phyloP scores from a whole-genome alignment of 306 rosid genomes.

The Quercus glauca region DNA sequence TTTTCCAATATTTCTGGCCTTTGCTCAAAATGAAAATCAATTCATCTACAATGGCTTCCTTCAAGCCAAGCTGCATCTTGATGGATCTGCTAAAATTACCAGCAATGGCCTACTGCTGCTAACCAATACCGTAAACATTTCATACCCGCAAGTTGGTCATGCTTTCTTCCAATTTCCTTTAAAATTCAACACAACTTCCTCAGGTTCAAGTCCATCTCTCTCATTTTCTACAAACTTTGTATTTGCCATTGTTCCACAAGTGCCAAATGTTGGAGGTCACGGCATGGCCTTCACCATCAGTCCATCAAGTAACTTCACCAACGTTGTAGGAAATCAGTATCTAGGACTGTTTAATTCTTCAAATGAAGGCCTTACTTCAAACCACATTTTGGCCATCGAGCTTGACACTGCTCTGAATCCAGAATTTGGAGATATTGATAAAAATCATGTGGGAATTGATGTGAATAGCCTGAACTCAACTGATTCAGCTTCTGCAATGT shows the following conservation, averaged over 20 bases:
- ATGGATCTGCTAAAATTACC: background rate
- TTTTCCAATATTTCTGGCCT: background rate
- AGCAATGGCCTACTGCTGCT: background rate
- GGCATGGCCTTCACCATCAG: constrained; percentile 28
- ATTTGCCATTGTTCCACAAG: background rate
- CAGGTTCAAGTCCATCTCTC: background rate
- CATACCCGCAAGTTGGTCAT: background rate
- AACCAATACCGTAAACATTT: background rate
- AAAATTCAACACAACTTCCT: background rate
- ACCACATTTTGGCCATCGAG: constrained; percentile 39
- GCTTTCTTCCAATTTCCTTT: background rate
- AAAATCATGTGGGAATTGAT: constrained; percentile 35
- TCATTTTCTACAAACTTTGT: background rate
- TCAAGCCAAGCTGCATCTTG: background rate
- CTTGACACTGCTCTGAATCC: background rate
- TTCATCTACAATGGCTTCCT: background rate
- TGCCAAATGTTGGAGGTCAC: constrained; percentile 9
- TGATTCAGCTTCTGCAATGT: constrained; percentile 6
- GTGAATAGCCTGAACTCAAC: constrained; percentile 22
- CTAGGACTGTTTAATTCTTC: background rate
- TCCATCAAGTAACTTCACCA: constrained; percentile 20
- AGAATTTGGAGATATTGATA: background rate
- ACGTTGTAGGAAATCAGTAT: background rate
- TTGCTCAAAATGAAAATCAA: background rate
- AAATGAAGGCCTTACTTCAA: background rate